Base-by-base conservation (phyloP, 208 protist species). In the Herpetomonas tarakana region DNA sequence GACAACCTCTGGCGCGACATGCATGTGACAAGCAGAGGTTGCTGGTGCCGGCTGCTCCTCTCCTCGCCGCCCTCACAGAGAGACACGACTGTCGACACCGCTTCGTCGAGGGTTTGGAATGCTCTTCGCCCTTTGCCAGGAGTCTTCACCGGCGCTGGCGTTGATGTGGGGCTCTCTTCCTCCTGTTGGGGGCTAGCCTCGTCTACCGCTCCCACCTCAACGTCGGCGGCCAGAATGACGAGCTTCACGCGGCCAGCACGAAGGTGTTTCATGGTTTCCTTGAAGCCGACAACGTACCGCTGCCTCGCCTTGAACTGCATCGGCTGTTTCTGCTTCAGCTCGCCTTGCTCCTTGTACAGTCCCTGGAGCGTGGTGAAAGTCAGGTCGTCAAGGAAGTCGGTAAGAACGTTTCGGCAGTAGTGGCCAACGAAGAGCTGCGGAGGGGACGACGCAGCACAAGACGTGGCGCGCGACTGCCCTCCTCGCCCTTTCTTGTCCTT, bases 241-340 rank as follows among this genome's bases (percentile, higher is more conserved):
- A 85, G 60, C 39, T 66, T 68, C 54, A 82, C 67, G 3, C 71
- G 70, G 22, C 71, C 70, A 0, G 76, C 71, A 11, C 71, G 67
- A 2, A 87, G 62, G 38, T 45, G 71, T 66, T 81, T 83, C 41
- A 87, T n/a, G 19, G 71, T 81, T 45, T 91, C 80, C 14, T 77
- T 68, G 18, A 91, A 61, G n/a, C 84, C 84, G 19, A 74, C 73
- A 16, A 82, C 74, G 54, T 88, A 91, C 6, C 77, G 72, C 46
- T 71, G 62, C n/a, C 78, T 58, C 11, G 71, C 66, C 44, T 83
- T 81, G 49, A 86, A 83, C 53, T 83, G 74, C 50, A 88, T 53
- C 28, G 74, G 77, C 57, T 84, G 68, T 29, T 81, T 78, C 64
- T 81, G 52, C 28, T 65, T 71, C 54, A 86, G 62, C 18, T 74